Evolutionary conservation across 257 asterid species (phyloP).

Genomic region (Solanum chilense): DNA sequence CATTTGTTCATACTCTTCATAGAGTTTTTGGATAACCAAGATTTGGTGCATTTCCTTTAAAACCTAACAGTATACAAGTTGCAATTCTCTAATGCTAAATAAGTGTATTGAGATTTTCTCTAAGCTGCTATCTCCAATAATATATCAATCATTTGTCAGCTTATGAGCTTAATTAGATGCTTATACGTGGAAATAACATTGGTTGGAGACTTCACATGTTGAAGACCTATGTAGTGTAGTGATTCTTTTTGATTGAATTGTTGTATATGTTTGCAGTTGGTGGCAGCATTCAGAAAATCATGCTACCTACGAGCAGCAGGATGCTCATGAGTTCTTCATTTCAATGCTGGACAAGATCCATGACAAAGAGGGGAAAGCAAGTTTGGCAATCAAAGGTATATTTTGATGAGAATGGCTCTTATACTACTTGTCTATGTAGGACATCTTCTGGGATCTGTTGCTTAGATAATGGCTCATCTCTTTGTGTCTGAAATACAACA

Average conservation of each 20-base stretch:
- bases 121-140: not conserved
- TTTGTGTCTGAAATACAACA: not conserved
- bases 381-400: slow-evolving; percentile 45
- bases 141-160: not conserved
- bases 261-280: slow-evolving; percentile 44
- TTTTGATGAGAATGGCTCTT: not conserved
- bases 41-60: not conserved
- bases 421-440: not conserved
- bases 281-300: slow-evolving; percentile 96
- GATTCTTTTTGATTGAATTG: not conserved
- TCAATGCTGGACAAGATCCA: slow-evolving; percentile 85
- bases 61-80: not conserved
- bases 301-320: slow-evolving; percentile 95
- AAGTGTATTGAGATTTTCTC: not conserved
- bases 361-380: slow-evolving; percentile 64
- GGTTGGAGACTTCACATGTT: not conserved
- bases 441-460: not conserved
- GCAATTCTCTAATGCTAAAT: too few species aligned
- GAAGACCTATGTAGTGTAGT: not conserved
- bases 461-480: not conserved
- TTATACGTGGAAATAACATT: not conserved
- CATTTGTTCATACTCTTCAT: not conserved
- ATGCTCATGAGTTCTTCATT: slow-evolving; percentile 94
- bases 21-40: not conserved
- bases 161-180: too few species aligned